A percentile compares a stretch with the other conserved stretches of the same genome.
Evolutionary conservation across 179 eudicot genomes (phyloP).

Genomic region (Nepenthes alata): DNA sequence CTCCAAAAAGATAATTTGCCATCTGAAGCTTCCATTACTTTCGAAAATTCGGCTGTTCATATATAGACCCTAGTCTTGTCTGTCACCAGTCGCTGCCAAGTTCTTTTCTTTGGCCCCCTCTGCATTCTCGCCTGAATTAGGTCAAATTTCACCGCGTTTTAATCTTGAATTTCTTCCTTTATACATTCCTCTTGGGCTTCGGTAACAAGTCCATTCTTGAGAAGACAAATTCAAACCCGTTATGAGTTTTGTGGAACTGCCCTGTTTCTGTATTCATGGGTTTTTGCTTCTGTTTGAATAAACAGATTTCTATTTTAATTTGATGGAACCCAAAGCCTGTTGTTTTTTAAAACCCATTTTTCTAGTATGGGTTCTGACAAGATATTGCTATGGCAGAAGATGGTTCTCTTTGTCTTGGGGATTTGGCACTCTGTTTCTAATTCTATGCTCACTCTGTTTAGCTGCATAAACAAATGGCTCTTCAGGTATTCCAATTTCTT

Average conservation of each 20-base stretch:
- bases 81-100: constrained; percentile 13
- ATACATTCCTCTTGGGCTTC: not conserved
- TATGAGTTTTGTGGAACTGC: constrained; percentile 15
- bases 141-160: constrained; percentile 41
- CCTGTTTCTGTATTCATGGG: constrained; percentile 12
- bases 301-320: constrained; percentile 5
- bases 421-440: constrained; percentile 26
- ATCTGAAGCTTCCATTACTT: too few relatives aligned
- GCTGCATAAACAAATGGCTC: constrained; percentile 22
- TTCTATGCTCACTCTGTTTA: constrained; percentile 34
- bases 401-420: constrained; percentile 19
- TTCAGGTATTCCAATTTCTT: constrained; percentile 37
- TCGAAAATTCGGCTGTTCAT: too few relatives aligned
- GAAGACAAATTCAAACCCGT: constrained; percentile 18
- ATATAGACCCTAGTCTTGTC: too few relatives aligned
- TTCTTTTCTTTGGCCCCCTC: constrained; percentile 20
- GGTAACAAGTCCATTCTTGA: constrained; percentile 14
- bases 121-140: constrained; percentile 19
- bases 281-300: constrained; percentile 19
- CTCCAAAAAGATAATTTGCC: too few relatives aligned
- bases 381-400: constrained; percentile 20
- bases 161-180: not conserved
- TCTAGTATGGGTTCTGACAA: constrained; percentile 21
- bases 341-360: constrained; percentile 10
- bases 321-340: constrained; percentile 13